A percentile compares a stretch with the other conserved stretches of the same genome.
These are phyloP conservation scores for Trametes coccinea DNA, from an alignment of 768 basidiomycete species.

Conservation along the genomic window DNA sequence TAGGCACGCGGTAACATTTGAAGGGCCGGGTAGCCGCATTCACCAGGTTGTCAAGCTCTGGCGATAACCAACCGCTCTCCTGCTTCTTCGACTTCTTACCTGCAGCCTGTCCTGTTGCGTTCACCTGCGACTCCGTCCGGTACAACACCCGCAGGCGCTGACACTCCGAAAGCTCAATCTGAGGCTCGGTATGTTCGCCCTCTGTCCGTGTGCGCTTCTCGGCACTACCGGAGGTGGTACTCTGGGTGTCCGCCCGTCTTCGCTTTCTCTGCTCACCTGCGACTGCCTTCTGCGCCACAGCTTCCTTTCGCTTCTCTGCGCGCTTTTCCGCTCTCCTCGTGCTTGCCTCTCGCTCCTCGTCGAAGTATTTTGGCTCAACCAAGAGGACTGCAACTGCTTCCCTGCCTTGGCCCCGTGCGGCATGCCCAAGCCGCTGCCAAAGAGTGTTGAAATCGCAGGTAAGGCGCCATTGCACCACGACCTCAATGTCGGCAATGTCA, in stretches of 20 bases:
- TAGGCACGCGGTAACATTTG: conserved; percentile 24
- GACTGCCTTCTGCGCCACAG: conserved; percentile 25
- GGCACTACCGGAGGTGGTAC: too few relatives aligned
- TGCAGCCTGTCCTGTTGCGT: conserved; percentile 27
- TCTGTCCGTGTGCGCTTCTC: too few relatives aligned
- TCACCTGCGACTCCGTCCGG: conserved; percentile 8
- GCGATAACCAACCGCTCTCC: conserved; percentile 20
- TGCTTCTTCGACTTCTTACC: conserved; percentile 19
- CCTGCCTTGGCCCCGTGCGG: conserved; percentile 9
- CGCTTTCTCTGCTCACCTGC: conserved; percentile 26
- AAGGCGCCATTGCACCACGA: conserved; percentile 38
- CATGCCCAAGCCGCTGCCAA: conserved; percentile 39
- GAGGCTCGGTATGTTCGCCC: too few relatives aligned
- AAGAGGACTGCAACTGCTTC: conserved; percentile 6
- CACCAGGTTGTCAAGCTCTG: conserved; percentile 31
- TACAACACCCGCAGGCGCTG: not conserved
- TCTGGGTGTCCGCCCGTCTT: not conserved
- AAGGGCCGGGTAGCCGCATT: conserved; percentile 26
- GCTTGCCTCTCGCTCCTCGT: conserved; percentile 13
- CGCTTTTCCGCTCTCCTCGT: conserved; percentile 8
- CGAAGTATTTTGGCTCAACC: conserved; percentile 30
- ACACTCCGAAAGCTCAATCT: not conserved
- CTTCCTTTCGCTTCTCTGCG: conserved; percentile 32
- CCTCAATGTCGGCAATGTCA: conserved; percentile 35
- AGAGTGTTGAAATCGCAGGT: conserved; percentile 30